These are phyloP conservation scores for Penicillium longicatenatum DNA, from an alignment of 495 filamentous ascomycete genomes.

Conservation along the genomic window DNA sequence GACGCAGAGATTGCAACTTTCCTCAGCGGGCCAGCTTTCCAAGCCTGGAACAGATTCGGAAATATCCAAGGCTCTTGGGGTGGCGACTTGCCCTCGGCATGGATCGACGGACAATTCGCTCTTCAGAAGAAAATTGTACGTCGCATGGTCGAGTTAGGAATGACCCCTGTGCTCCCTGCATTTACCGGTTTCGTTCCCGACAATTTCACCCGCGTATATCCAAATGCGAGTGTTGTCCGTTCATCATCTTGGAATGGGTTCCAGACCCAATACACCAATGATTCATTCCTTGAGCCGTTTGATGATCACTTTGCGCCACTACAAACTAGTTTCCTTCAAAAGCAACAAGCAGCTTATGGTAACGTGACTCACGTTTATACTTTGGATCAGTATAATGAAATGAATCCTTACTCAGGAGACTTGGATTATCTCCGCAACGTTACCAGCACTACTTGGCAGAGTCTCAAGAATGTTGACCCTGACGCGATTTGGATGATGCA, in stretches of 20 bases:
- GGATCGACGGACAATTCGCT: slow-evolving; percentile 49
- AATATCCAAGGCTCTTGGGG: slow-evolving; percentile 57
- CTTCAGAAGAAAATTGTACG: slow-evolving; percentile 51
- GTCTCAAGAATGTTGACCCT: slow-evolving; percentile 50
- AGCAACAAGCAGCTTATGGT: slow-evolving; percentile 50
- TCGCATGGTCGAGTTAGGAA: slow-evolving; percentile 55
- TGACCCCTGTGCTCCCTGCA: slow-evolving; percentile 52
- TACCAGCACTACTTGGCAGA: slow-evolving; percentile 45
- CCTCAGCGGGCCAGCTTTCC: slow-evolving; percentile 54
- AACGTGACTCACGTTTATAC: slow-evolving; percentile 54
- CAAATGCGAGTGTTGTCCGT: slow-evolving; percentile 48
- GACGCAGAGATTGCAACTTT: slow-evolving; percentile 47
- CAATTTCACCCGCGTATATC: slow-evolving; percentile 40
- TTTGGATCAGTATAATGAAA: slow-evolving; percentile 58
- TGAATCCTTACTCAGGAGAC: slow-evolving; percentile 51
- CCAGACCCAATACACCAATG: slow-evolving; percentile 44
- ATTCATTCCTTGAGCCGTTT: slow-evolving; percentile 52
- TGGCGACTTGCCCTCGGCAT: slow-evolving; percentile 43
- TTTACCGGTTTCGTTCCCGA: slow-evolving; percentile 53
- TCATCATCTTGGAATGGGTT: slow-evolving; percentile 51
- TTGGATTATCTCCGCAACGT: slow-evolving; percentile 48
- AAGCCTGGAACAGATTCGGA: slow-evolving; percentile 59
- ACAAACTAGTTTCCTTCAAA: slow-evolving; percentile 49
- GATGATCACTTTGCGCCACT: slow-evolving; percentile 48
- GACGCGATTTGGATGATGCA: slow-evolving; percentile 58